Evolutionary conservation across 768 basidiomycete genomes (phyloP), one percentile per base, ranked within the genome.

Genomic region (Galerina sulciceps): DNA sequence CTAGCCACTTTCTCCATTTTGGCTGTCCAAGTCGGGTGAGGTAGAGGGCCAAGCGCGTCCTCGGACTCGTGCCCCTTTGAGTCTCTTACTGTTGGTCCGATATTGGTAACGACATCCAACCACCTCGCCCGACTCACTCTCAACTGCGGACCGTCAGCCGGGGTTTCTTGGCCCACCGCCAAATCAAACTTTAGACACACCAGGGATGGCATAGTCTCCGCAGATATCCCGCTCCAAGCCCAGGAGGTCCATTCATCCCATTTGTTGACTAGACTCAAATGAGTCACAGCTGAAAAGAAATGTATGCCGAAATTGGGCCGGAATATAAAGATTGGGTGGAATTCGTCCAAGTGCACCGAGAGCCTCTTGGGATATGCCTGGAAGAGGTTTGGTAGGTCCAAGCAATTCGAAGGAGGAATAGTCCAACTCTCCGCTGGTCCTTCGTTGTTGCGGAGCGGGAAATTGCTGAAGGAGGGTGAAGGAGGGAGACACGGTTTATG

Each of bases 201-300:
- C 26, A 79, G 71, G 15, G 60, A 61, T 11, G 70, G 73, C 22
- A 76, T 59, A 2, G 64, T 55, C 2, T 66, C 66, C 46, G 70
- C 68, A 18, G 31, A 34, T 11, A 63, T 59, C 43, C 51, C 40
- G 17, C 48, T 43, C n/a, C 67, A 71, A 2, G 67, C 58, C 76
- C 77, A 80, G 1, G 69, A 61, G 4, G 71, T 71, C 78, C 79
- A 80, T 10, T 79, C 76, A 36, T 79, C 74, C 79, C 78, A 80
- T 59, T 66, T 69, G 57, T 79, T 77, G n/a, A 73, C 65, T 22
- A 80, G 69, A 1, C 75, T 72, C 13, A 80, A 69, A 57, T 79
- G 77, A 1, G 77, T 79, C 13, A 78, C 66, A 13, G 57, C 53
- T 53, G 69, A 62, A 63, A 78, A 78, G 62, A 78, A 73, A 3